A percentile compares a stretch with the other conserved stretches of the same genome.
Evolutionary conservation across 768 basidiomycete species (phyloP).

Genomic region (Hericium alpestre): DNA sequence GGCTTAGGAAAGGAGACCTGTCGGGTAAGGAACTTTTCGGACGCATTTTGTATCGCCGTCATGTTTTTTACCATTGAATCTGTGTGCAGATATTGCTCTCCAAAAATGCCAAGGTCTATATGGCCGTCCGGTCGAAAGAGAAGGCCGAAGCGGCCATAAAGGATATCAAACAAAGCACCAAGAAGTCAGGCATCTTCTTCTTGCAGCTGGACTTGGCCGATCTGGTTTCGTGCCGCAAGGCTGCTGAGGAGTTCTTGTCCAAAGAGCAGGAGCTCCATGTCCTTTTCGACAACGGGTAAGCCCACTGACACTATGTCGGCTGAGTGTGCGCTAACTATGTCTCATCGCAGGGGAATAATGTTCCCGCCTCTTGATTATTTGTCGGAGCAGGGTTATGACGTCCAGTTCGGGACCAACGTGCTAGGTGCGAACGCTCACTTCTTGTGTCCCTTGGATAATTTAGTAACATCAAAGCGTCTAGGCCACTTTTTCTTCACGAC

Average conservation of each 20-base stretch:
- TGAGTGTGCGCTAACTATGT: too few relatives aligned
- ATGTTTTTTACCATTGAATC: neutral
- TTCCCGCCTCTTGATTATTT: neutral
- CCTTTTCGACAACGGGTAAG: slow-evolving; percentile 17
- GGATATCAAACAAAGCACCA: slow-evolving; percentile 4
- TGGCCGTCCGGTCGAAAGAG: slow-evolving; percentile 1
- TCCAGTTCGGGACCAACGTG: slow-evolving; percentile 14
- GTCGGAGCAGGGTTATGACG: slow-evolving; percentile 12
- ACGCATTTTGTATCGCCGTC: neutral
- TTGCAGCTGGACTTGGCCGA: slow-evolving; percentile 5
- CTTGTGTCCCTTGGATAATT: neutral
- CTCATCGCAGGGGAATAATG: slow-evolving; percentile 4
- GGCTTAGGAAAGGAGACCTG: neutral
- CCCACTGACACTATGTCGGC: neutral
- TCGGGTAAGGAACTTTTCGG: neutral
- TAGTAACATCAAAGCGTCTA: neutral
- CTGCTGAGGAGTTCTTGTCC: neutral
- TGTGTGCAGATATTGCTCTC: slow-evolving; percentile 2
- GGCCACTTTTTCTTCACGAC: slow-evolving; percentile 25
- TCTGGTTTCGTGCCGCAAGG: neutral
- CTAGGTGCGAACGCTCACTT: slow-evolving; percentile 1
- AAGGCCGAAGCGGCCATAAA: neutral
- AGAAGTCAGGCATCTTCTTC: neutral
- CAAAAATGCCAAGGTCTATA: slow-evolving; percentile 8
- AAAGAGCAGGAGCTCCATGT: slow-evolving; percentile 4